Conservation (phyloP, 2,329 filamentous ascomycete genomes). For the Domatiomyces globalis region DNA sequence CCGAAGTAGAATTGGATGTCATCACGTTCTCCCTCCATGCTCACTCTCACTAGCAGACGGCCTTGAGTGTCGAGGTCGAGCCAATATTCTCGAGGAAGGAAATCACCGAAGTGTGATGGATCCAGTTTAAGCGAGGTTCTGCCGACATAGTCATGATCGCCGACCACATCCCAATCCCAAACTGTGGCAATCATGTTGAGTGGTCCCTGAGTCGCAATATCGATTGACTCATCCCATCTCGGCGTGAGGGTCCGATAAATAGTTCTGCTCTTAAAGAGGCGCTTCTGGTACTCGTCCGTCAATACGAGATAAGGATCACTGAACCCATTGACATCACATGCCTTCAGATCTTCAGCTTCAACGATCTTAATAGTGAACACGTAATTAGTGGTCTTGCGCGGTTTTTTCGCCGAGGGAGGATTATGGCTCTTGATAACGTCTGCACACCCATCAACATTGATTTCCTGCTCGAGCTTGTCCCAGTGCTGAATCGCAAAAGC, state of each 20-base stretch:
- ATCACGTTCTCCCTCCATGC: conserved; percentile 96
- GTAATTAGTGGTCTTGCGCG: conserved; percentile 66
- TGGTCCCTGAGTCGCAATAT: conserved; percentile 82
- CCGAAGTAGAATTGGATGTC: conserved; percentile 98
- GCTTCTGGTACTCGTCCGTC: conserved; percentile 94
- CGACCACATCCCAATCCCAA: conserved; percentile 96
- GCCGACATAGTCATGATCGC: conserved; percentile 93
- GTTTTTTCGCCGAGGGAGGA: conserved; percentile 53
- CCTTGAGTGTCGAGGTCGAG: conserved; percentile 93
- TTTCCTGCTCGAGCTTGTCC: conserved; percentile 73
- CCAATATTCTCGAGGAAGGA: conserved; percentile 92
- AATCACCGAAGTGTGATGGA: conserved; percentile 92
- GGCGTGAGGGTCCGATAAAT: conserved; percentile 84
- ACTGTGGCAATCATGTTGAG: conserved; percentile 93
- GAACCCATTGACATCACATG: conserved; percentile 86
- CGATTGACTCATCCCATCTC: conserved; percentile 92
- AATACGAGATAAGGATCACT: conserved; percentile 97
- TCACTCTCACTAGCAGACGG: conserved; percentile 72
- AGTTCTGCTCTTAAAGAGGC: conserved; percentile 83
- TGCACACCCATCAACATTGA: conserved; percentile 85
- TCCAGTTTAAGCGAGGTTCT: conserved; percentile 97
- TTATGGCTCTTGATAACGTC: conserved; percentile 62
- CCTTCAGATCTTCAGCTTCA: conserved; percentile 91
- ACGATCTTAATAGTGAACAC: conserved; percentile 99
- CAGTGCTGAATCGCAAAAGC: conserved; percentile 88